Percentiles rank a stretch among this genome's conserved stretches.
Conservation (phyloP, 306 rosid genomes). For the Castanea sativa region DNA sequence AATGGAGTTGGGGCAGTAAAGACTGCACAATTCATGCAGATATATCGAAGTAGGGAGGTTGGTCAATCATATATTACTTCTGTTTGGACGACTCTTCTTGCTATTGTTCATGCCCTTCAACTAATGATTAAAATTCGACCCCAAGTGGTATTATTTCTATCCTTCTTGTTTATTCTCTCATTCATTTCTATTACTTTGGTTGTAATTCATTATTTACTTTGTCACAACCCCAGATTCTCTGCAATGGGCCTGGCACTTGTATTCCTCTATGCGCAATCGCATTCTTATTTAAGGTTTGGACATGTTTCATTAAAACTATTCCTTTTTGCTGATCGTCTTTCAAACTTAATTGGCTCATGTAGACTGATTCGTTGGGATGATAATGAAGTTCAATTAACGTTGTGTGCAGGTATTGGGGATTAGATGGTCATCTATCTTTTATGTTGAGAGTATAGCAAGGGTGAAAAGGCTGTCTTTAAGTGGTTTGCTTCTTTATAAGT, state of each 20-base stretch:
- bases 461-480: conserved; percentile 86
- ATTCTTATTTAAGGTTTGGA: conserved; percentile 70
- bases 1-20: conserved; percentile 31
- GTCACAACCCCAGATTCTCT: conserved; percentile 58
- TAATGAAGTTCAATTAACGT: conserved; percentile 12
- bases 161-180: neutral
- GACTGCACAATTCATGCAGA: conserved; percentile 68
- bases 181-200: conserved; percentile 13
- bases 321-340: neutral
- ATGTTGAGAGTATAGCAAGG: conserved; percentile 96
- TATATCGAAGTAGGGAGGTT: conserved; percentile 91
- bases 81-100: conserved; percentile 75
- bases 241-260: conserved; percentile 98
- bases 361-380: conserved; percentile 7
- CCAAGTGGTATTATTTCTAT: conserved; percentile 67
- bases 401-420: conserved; percentile 59
- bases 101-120: conserved; percentile 69
- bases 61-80: conserved; percentile 95
- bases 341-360: too few relatives aligned
- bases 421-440: conserved; percentile 86
- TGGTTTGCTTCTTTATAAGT: conserved; percentile 83
- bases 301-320: neutral
- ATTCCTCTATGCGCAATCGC: conserved; percentile 82
- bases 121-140: conserved; percentile 83
- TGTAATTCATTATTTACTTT: too few relatives aligned